Conservation (phyloP, 2,329 filamentous ascomycete genomes). For the Diaporthe sp. region DNA sequence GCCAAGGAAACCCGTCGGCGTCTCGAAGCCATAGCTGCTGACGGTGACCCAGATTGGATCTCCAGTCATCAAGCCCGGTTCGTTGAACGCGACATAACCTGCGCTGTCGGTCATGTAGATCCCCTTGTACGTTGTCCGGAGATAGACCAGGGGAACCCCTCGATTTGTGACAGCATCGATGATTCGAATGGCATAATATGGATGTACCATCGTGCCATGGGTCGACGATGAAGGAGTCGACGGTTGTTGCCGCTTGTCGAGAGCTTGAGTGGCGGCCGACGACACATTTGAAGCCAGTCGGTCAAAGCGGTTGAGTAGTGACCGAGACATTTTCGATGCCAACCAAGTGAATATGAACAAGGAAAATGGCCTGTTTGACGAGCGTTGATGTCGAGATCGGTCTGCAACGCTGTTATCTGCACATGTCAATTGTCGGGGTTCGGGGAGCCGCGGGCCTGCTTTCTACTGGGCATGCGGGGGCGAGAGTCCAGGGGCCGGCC, state of each 20-base stretch:
- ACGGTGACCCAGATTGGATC: constrained; percentile 37
- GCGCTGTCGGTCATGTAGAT: constrained; percentile 39
- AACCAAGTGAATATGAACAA: not conserved
- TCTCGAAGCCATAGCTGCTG: constrained; percentile 39
- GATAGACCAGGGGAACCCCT: constrained; percentile 35
- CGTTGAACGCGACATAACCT: constrained; percentile 38
- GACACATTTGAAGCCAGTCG: constrained; percentile 33
- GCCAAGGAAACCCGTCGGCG: constrained; percentile 34
- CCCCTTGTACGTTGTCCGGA: constrained; percentile 36
- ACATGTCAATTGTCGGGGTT: not conserved
- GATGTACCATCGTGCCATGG: constrained; percentile 8
- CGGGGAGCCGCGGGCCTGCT: constrained; percentile 6
- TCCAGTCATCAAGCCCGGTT: constrained; percentile 37
- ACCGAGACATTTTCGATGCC: constrained; percentile 23
- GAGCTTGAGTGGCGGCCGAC: constrained; percentile 10
- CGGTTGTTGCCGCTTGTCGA: constrained; percentile 7
- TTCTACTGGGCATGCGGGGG: constrained; percentile 5
- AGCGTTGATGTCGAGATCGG: not conserved
- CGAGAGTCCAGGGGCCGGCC: not conserved
- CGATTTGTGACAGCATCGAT: constrained; percentile 32
- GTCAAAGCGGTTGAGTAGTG: constrained; percentile 29
- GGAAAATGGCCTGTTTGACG: not conserved
- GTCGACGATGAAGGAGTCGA: not conserved
- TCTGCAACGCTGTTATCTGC: constrained; percentile 3
- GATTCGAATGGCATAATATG: constrained; percentile 34